phyloP scores from a whole-genome alignment of 306 rosid species.

The Acmispon strigosus region DNA sequence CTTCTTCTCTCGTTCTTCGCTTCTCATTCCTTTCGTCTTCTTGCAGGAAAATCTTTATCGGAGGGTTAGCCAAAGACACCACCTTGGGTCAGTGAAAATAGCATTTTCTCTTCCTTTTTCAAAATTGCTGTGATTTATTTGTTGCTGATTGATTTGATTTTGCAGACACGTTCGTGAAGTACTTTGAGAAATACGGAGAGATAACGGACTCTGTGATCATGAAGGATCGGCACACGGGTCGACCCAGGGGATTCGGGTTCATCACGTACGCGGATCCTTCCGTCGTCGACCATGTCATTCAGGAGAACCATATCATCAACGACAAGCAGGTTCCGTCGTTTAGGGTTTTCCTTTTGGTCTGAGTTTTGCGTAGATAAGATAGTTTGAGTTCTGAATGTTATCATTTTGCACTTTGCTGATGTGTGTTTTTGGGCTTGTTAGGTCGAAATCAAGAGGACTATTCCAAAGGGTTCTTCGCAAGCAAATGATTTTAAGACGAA shows the following conservation, averaged over 20 bases:
- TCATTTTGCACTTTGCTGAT: background rate
- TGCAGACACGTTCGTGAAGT: slow-evolving; percentile 65
- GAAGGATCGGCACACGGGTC: slow-evolving; percentile 83
- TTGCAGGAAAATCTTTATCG: slow-evolving; percentile 88
- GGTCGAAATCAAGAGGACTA: slow-evolving; percentile 95
- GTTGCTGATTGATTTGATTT: background rate
- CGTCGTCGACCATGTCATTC: slow-evolving; percentile 76
- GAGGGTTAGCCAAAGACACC: slow-evolving; percentile 91
- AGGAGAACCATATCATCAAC: slow-evolving; percentile 64
- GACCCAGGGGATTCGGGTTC: slow-evolving; percentile 87
- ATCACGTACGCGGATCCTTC: slow-evolving; percentile 81
- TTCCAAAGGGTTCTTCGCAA: slow-evolving; percentile 84
- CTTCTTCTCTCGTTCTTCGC: background rate
- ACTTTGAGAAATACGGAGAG: slow-evolving; percentile 87
- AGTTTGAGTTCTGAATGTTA: background rate
- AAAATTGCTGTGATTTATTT: background rate
- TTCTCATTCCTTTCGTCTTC: background rate
- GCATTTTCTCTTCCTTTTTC: background rate
- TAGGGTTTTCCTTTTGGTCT: background rate
- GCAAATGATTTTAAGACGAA: slow-evolving; percentile 76
- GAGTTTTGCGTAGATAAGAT: background rate
- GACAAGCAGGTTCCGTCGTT: slow-evolving; percentile 56
- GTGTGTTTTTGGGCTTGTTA: background rate
- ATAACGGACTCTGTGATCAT: slow-evolving; percentile 86
- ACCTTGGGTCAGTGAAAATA: slow-evolving; percentile 38